Conservation (phyloP, 129 eudicot genomes). For the Heracleum sosnowskyi region DNA sequence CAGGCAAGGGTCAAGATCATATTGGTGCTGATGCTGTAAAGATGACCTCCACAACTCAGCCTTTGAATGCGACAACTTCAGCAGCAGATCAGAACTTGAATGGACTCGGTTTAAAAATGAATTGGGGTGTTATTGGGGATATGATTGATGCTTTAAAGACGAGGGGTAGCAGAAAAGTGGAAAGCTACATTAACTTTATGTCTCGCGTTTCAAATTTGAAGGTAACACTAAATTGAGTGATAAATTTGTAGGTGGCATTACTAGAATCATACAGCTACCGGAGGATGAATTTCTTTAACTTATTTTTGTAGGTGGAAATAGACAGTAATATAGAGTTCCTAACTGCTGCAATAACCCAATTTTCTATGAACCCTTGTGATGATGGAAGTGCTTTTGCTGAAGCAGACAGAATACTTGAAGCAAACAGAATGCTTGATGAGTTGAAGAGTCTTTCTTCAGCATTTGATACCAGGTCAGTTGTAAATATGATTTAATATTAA, state of each 20-base stretch:
- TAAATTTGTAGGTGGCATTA: neutral
- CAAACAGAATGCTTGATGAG: slow-evolving; percentile 16
- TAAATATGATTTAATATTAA: neutral
- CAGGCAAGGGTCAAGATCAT: neutral
- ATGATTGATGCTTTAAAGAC: slow-evolving; percentile 19
- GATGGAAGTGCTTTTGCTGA: slow-evolving; percentile 5
- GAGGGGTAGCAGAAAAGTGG: slow-evolving; percentile 8
- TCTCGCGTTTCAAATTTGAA: slow-evolving; percentile 20
- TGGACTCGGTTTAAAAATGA: slow-evolving; percentile 6
- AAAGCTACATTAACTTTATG: neutral
- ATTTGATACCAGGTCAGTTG: slow-evolving; percentile 31
- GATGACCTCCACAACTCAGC: neutral
- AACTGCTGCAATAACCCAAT: slow-evolving; percentile 6
- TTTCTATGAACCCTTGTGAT: neutral
- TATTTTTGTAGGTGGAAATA: slow-evolving; percentile 21
- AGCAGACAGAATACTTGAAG: slow-evolving; percentile 13
- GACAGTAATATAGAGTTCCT: slow-evolving; percentile 18
- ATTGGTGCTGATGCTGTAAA: neutral
- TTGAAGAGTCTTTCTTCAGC: slow-evolving; percentile 29
- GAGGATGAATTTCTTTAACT: neutral
- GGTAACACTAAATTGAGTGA: slow-evolving; percentile 21
- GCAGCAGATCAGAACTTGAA: slow-evolving; percentile 12
- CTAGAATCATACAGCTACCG: neutral
- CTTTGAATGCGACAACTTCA: neutral
- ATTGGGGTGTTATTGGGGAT: slow-evolving; percentile 21